Base-by-base conservation (phyloP, 208 protist species). In the Blastocrithidia nonstop region DNA sequence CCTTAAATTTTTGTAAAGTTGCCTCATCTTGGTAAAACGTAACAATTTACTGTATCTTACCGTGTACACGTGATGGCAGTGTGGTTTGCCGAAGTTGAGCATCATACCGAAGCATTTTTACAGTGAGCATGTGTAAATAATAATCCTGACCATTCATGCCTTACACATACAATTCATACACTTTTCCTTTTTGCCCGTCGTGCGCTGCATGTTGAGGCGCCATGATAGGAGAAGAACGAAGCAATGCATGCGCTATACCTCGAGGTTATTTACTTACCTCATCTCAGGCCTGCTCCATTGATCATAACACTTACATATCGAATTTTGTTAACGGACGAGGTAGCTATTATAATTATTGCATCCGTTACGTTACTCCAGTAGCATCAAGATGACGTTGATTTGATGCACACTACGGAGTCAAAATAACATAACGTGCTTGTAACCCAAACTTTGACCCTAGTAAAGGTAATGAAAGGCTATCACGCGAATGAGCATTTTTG, bases 101-200 rank as follows among this genome's bases (percentile, higher is more conserved):
- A 48, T 92, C 77, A 40, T 85, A 55, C 46, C 58, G 59, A 8
- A 92, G 45, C 82, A 92, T 92, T 57, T 68, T 77, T 40, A 71
- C 69, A 5, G 54, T 71, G 3, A 88, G 21, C 55, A 84, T 78
- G 61, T 92, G 82, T 24, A 92, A 45, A 47, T 75, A 92, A 48
- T 66, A 83, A 4, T 77, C 66, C 51, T 77, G 76, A 3, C 82
- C 82, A n/a, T n/a, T 35, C 8, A 82, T 68, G 0, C 62, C 62
- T 35, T 86, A 71, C 15, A 61, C 75, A 53, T 92, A 92, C 45
- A 92, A 45, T 35, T 88, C 71, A 38, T 71, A 63, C 29, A 53
- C 36, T 29, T 21, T 54, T 22, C 28, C 45, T 8, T 53, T 50
- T 24, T 20, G 38, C 9, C 38, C 39, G 0, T 28, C 39, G 9